These are phyloP conservation scores for Diaporthe batatas DNA, from an alignment of 2,329 filamentous ascomycete genomes.

Conservation along the genomic window DNA sequence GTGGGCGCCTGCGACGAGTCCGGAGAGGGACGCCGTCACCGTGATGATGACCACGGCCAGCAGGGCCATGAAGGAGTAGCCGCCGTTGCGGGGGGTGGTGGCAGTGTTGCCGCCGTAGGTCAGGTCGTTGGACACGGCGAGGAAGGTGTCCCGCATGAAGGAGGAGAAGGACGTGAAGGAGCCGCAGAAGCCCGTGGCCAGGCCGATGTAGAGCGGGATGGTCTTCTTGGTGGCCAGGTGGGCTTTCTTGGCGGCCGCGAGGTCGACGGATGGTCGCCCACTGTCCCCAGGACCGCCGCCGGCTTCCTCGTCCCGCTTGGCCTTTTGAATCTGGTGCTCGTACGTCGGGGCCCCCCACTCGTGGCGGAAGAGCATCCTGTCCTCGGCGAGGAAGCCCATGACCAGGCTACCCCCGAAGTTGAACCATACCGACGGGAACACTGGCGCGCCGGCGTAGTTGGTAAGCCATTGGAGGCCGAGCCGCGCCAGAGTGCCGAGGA, in stretches of 20 bases:
- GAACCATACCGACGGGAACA: constrained; percentile 86
- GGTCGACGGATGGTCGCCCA: constrained; percentile 48
- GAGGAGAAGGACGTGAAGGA: constrained; percentile 87
- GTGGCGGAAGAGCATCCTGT: constrained; percentile 78
- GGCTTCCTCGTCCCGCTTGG: constrained; percentile 56
- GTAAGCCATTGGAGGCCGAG: constrained; percentile 85
- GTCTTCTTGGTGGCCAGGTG: constrained; percentile 81
- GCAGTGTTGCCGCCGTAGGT: constrained; percentile 56
- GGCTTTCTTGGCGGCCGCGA: constrained; percentile 65
- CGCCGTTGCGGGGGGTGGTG: constrained; percentile 70
- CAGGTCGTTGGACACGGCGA: constrained; percentile 83
- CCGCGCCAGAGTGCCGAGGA: constrained; percentile 86
- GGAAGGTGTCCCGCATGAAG: constrained; percentile 84
- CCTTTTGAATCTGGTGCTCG: constrained; percentile 52
- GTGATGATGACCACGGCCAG: constrained; percentile 81
- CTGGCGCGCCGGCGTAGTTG: constrained; percentile 81
- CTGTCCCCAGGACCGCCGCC: constrained; percentile 45
- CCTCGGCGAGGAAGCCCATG: constrained; percentile 89
- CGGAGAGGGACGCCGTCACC: constrained; percentile 76
- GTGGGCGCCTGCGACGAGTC: constrained; percentile 80
- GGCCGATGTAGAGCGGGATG: constrained; percentile 84
- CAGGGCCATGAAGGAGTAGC: constrained; percentile 86
- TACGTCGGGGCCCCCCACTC: constrained; percentile 69
- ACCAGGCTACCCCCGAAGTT: constrained; percentile 86
- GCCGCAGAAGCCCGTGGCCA: constrained; percentile 79